phyloP scores from a whole-genome alignment of 1,284 basidiomycete species.

The Wolfiporia cocos region DNA sequence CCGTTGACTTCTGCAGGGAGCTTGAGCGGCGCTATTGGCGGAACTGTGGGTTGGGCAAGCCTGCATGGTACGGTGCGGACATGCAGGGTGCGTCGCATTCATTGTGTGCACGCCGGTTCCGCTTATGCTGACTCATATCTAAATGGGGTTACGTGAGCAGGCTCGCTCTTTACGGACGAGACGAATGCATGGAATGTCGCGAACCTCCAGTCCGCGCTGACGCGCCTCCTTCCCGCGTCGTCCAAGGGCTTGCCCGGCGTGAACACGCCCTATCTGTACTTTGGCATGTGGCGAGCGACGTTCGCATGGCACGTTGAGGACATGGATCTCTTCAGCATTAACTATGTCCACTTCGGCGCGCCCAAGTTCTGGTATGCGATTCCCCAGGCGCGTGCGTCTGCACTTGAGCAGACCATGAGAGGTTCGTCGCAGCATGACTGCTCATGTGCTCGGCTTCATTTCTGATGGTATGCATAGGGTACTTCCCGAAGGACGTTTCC shows the following conservation, averaged over 20 bases:
- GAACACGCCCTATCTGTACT: slow-evolving; percentile 97
- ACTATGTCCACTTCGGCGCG: slow-evolving; percentile 98
- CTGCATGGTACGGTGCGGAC: slow-evolving; percentile 97
- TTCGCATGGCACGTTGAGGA: slow-evolving; percentile 99
- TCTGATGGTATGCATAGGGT: slow-evolving; percentile 41
- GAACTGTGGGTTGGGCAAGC: slow-evolving; percentile 80
- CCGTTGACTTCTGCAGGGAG: slow-evolving; percentile 78
- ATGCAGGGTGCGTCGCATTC: slow-evolving; percentile 58
- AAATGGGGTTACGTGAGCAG: too few species aligned
- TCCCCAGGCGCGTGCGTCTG: slow-evolving; percentile 76
- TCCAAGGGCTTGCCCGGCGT: slow-evolving; percentile 85
- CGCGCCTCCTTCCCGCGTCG: slow-evolving; percentile 66
- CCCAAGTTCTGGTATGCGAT: slow-evolving; percentile 97
- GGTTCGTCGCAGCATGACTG: too few species aligned
- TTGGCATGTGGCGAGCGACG: slow-evolving; percentile 98
- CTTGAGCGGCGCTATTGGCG: slow-evolving; percentile 94
- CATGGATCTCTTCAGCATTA: slow-evolving; percentile 98
- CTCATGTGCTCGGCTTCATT: too few species aligned
- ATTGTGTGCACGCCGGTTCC: background rate
- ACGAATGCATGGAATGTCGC: slow-evolving; percentile 93
- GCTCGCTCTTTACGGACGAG: slow-evolving; percentile 82
- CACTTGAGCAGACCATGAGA: slow-evolving; percentile 79
- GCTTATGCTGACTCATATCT: background rate
- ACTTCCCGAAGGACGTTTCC: slow-evolving; percentile 82
- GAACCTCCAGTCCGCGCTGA: slow-evolving; percentile 81